Base-by-base conservation (phyloP, 2,329 filamentous ascomycete genomes). In the Aspergillus costaricaensis region DNA sequence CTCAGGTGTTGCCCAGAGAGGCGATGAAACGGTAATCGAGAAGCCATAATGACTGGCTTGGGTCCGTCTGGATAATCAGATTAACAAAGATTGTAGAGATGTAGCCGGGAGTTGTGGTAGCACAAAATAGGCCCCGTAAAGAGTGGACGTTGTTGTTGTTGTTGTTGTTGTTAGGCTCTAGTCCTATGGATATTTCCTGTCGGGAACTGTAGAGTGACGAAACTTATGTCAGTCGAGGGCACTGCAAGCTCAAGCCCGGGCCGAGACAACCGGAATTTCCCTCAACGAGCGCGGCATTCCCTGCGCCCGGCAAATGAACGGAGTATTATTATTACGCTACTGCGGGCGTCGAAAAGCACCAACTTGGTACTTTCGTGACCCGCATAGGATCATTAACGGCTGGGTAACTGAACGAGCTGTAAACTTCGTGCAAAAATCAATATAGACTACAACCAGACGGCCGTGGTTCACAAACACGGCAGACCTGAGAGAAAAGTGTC, bases 21-120 rank as follows among this genome's bases (percentile, higher is more conserved):
- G 67, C 71, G 74, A 55, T 67, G 63, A 48, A 77, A 62, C 58
- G 76, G 72, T 65, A 78, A 69, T 64, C 76, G 74, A 72, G 73
- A 72, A 69, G 75, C 72, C 76, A 79, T 79, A 62, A 55, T 67
- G 51, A 63, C 39, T 53, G 21, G 25, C 21, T 23, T n/a, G n/a
- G 19, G 21, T 52, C 30, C 39, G 39, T 49, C 39, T 48, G 54
- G 32, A 57, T 15, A 25, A 9, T 27, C 23, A 43, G n/a, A n/a
- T 15, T 27, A 39, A 6, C 27, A 12, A 50, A 27, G n/a, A 19
- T 15, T 44, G n/a, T 44, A 23, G 25, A 5, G 19, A 6, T 19
- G 23, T 50, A 27, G n/a, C 15, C n/a, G 10, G 27, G 47, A 32
- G 15, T 12, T 12, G 47, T 12, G 25, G 15, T n/a, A 30, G 23